Evolutionary conservation across 176 grass and related monocot genomes (phyloP).

Genomic region (Bothriochloa decipiens): DNA sequence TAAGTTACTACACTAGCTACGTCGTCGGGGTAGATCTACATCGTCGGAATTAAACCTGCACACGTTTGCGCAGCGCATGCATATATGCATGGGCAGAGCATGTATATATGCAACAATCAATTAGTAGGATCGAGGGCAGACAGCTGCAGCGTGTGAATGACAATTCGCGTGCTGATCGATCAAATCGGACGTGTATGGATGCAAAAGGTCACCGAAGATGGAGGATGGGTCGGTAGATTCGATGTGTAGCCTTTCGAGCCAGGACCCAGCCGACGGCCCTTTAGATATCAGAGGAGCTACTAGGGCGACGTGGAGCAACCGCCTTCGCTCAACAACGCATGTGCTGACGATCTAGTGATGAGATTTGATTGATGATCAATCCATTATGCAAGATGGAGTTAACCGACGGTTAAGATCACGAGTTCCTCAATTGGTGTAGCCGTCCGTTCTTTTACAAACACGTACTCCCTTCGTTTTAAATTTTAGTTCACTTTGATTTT

Average conservation of each 20-base stretch:
- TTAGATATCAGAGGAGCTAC: not conserved
- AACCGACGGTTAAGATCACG: not conserved
- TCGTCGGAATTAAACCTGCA: not conserved
- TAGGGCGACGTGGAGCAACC: not conserved
- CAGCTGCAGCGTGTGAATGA: not conserved
- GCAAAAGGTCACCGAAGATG: too few species aligned
- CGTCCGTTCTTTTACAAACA: not conserved
- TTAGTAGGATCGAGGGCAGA: not conserved
- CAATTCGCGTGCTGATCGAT: constrained; percentile 1
- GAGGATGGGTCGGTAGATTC: not conserved
- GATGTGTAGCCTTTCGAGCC: not conserved
- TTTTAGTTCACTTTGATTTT: too few species aligned
- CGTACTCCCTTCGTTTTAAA: too few species aligned
- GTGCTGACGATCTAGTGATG: not conserved
- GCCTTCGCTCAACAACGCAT: not conserved
- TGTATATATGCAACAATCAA: not conserved
- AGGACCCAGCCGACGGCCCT: not conserved
- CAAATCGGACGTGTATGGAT: not conserved
- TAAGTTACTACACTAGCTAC: not conserved
- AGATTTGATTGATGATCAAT: not conserved
- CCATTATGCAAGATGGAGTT: not conserved
- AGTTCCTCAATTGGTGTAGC: not conserved
- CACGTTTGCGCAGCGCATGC: not conserved
- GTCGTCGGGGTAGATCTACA: not conserved
- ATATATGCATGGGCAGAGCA: not conserved